Percentiles rank a stretch among this genome's conserved stretches.
These are phyloP conservation scores for Pleurotus citrinopileatus DNA, from an alignment of 768 basidiomycete genomes.

Conservation along the genomic window DNA sequence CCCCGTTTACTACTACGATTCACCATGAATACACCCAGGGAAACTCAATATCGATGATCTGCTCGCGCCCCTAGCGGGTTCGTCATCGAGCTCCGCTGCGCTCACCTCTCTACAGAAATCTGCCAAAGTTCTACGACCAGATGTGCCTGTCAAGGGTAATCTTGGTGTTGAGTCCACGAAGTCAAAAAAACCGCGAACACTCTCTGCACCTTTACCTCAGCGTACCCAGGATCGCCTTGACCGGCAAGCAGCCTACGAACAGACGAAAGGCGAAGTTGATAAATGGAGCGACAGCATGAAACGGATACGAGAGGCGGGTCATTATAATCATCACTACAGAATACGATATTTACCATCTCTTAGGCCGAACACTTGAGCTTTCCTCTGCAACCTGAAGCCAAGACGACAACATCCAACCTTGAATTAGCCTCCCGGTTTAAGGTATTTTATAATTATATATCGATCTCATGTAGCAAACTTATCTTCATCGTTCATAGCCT, in stretches of 20 bases:
- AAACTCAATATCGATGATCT: constrained; percentile 73
- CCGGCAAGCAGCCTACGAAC: constrained; percentile 91
- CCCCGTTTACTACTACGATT: no score
- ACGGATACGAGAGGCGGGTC: constrained; percentile 76
- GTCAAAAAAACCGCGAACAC: constrained; percentile 34
- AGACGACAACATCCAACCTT: constrained; percentile 60
- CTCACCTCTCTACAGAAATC: constrained; percentile 68
- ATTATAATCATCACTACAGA: background rate
- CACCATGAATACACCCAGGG: no score
- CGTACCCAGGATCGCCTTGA: constrained; percentile 88
- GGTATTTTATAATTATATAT: constrained; percentile 33
- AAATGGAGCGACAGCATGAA: constrained; percentile 96
- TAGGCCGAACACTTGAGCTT: constrained; percentile 88
- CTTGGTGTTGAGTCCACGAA: constrained; percentile 12
- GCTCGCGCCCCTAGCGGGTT: constrained; percentile 65
- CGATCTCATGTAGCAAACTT: background rate
- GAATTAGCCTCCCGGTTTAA: constrained; percentile 85
- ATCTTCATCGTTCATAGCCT: constrained; percentile 45
- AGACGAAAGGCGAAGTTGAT: constrained; percentile 87
- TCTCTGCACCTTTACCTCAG: constrained; percentile 83
- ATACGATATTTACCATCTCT: constrained; percentile 5
- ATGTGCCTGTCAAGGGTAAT: constrained; percentile 48
- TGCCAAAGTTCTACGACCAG: constrained; percentile 50
- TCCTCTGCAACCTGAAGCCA: constrained; percentile 67
- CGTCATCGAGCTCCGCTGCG: constrained; percentile 42